A percentile compares a stretch with the other conserved stretches of the same genome.
Evolutionary conservation across 257 asterid species (phyloP).

Genomic region (Parsonsia alboflavescens): DNA sequence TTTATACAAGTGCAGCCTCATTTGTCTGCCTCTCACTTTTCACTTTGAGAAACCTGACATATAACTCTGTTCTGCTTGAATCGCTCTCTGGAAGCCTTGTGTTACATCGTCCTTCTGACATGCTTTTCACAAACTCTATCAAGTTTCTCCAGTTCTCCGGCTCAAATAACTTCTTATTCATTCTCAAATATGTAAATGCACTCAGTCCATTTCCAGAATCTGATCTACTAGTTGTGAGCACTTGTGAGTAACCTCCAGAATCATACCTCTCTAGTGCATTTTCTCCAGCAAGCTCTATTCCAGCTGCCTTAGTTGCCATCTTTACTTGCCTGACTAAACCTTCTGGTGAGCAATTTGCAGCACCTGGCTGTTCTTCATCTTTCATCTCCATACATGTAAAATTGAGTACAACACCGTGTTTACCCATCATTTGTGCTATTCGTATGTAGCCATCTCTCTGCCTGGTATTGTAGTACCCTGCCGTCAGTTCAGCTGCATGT

Average conservation of each 20-base stretch:
- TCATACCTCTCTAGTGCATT: constrained; percentile 91
- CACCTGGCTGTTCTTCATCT: constrained; percentile 69
- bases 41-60: constrained; percentile 55
- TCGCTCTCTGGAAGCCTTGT: constrained; percentile 53
- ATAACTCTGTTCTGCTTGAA: constrained; percentile 57
- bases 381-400: constrained; percentile 96
- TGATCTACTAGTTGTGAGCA: constrained; percentile 62
- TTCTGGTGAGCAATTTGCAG: constrained; percentile 81
- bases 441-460: constrained; percentile 73
- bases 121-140: constrained; percentile 62
- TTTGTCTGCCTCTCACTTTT: constrained; percentile 26
- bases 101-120: constrained; percentile 65
- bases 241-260: constrained; percentile 59
- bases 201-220: constrained; percentile 60
- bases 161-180: constrained; percentile 77
- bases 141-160: constrained; percentile 74
- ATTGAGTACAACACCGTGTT: constrained; percentile 56
- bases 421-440: constrained; percentile 72
- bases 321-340: constrained; percentile 85
- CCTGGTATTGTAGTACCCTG: constrained; percentile 88
- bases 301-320: constrained; percentile 62
- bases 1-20: constrained; percentile 57
- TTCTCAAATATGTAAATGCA: constrained; percentile 76
- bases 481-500: constrained; percentile 81
- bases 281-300: constrained; percentile 76